These are phyloP conservation scores for Hanseniaspora uvarum DNA, from an alignment of 1,139 yeast species.

Conservation along the genomic window DNA sequence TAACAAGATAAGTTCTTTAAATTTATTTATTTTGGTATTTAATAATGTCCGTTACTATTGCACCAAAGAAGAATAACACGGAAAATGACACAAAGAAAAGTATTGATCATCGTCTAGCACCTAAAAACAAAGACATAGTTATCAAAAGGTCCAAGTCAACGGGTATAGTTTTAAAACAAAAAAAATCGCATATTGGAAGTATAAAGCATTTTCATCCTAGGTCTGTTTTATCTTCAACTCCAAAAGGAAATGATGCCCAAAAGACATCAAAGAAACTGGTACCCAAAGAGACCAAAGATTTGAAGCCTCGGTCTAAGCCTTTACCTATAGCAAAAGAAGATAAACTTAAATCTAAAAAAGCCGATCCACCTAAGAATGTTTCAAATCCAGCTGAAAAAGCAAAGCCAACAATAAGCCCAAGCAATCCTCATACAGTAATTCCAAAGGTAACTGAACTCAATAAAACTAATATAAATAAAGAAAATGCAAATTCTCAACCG, in stretches of 20 bases:
- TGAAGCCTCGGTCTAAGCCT: not conserved
- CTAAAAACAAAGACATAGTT: not conserved
- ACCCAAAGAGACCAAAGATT: not conserved
- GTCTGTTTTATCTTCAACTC: not conserved
- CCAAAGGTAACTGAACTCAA: not conserved
- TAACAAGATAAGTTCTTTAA: not conserved
- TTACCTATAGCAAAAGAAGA: not conserved
- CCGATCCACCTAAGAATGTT: not conserved
- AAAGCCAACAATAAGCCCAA: too few relatives aligned
- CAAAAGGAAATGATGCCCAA: not conserved
- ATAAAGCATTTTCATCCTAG: conserved; percentile 3
- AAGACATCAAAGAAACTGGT: not conserved
- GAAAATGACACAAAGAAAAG: not conserved
- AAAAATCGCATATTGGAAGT: not conserved
- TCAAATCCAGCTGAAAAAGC: not conserved
- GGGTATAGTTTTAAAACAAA: conserved; percentile 16
- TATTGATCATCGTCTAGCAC: not conserved
- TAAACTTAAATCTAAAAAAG: not conserved
- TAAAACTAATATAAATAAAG: not conserved
- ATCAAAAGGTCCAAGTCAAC: conserved; percentile 17
- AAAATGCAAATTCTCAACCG: not conserved
- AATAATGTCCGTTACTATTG: conserved; percentile 26
- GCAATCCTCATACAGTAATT: too few relatives aligned
- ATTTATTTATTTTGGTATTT: not conserved
- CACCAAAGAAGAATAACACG: not conserved